Percentiles rank a stretch among this genome's conserved stretches.
These are phyloP conservation scores for Aspergillus mulundensis DNA, from an alignment of 495 filamentous ascomycete species.

Conservation along the genomic window DNA sequence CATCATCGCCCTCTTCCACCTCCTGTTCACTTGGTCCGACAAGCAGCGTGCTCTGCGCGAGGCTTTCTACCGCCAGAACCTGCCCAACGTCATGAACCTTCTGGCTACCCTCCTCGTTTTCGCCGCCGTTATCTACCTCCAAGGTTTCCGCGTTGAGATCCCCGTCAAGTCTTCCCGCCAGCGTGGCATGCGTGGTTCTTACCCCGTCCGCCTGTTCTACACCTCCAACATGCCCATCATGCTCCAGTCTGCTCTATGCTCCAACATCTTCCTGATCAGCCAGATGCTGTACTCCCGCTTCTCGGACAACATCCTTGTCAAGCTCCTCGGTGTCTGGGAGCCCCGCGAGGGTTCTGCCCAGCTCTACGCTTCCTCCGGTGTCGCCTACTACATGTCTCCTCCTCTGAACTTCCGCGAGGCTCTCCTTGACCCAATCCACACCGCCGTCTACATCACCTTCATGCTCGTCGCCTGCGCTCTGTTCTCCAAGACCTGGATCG, in stretches of 20 bases:
- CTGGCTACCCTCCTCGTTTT: conserved; percentile 91
- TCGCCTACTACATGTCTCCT: conserved; percentile 99
- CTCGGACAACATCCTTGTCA: conserved; percentile 95
- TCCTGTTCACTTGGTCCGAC: conserved; percentile 96
- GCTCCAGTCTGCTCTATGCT: conserved; percentile 95
- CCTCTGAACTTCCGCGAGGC: conserved; percentile 97
- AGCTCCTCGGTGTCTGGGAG: conserved; percentile 97
- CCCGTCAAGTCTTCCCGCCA: conserved; percentile 99
- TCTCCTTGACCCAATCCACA: conserved; percentile 93
- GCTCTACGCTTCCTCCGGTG: conserved; percentile 84
- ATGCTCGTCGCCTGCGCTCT: conserved; percentile 97
- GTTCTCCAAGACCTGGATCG: conserved; percentile 99
- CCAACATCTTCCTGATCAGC: conserved; percentile 97
- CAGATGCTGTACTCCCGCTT: conserved; percentile 99
- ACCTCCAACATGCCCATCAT: conserved; percentile 91
- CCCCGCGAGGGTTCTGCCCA: conserved; percentile 92
- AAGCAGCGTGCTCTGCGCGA: conserved; percentile 96
- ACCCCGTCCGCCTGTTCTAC: conserved; percentile 66
- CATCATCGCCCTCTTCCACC: conserved; percentile 96
- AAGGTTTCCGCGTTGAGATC: conserved; percentile 99
- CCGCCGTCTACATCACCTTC: conserved; percentile 89
- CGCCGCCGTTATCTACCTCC: conserved; percentile 97
- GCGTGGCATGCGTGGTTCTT: conserved; percentile 88
- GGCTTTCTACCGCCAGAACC: conserved; percentile 98
- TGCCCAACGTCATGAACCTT: conserved; percentile 99